These are phyloP conservation scores for Pythium guiyangense DNA, from an alignment of 352 stramenopile species.

Conservation along the genomic window DNA sequence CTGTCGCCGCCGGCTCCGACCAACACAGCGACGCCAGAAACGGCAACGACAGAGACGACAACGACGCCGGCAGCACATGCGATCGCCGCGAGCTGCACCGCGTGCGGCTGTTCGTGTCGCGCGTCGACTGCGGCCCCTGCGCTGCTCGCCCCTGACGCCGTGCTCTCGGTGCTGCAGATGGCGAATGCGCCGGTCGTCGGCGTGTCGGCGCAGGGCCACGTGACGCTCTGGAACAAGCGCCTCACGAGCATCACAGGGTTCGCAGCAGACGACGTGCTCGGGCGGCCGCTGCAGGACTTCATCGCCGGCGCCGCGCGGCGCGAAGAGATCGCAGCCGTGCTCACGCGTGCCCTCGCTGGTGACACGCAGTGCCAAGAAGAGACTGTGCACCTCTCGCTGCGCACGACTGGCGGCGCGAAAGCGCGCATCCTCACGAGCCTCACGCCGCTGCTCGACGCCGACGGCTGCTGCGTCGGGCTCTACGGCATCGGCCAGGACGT, in stretches of 20 bases:
- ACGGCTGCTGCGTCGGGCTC: slow-evolving; percentile 40
- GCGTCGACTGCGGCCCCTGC: not conserved
- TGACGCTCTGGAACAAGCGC: slow-evolving; percentile 66
- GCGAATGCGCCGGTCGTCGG: slow-evolving; percentile 65
- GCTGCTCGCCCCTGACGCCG: slow-evolving; percentile 9
- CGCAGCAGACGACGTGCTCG: slow-evolving; percentile 27
- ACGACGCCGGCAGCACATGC: not conserved
- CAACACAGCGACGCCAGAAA: not conserved
- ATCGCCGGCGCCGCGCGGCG: slow-evolving; percentile 24
- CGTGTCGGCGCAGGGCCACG: slow-evolving; percentile 36
- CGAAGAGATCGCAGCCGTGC: slow-evolving; percentile 24
- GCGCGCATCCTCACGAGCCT: slow-evolving; percentile 49
- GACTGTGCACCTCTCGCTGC: slow-evolving; percentile 42
- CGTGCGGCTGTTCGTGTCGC: slow-evolving; percentile 4
- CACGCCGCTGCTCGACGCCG: slow-evolving; percentile 35
- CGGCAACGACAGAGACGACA: not conserved
- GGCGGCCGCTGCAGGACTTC: slow-evolving; percentile 37
- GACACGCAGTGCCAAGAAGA: not conserved
- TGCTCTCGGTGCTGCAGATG: slow-evolving; percentile 45
- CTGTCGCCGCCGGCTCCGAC: not conserved
- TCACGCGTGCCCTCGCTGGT: slow-evolving; percentile 15
- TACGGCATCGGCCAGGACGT: slow-evolving; percentile 61
- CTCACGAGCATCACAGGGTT: slow-evolving; percentile 60
- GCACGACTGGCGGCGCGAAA: slow-evolving; percentile 36
- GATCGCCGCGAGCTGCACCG: not conserved